A percentile compares a stretch with the other conserved stretches of the same genome.
These are phyloP conservation scores for Fusarium buharicum DNA, from an alignment of 2,329 filamentous ascomycete species.

Conservation along the genomic window DNA sequence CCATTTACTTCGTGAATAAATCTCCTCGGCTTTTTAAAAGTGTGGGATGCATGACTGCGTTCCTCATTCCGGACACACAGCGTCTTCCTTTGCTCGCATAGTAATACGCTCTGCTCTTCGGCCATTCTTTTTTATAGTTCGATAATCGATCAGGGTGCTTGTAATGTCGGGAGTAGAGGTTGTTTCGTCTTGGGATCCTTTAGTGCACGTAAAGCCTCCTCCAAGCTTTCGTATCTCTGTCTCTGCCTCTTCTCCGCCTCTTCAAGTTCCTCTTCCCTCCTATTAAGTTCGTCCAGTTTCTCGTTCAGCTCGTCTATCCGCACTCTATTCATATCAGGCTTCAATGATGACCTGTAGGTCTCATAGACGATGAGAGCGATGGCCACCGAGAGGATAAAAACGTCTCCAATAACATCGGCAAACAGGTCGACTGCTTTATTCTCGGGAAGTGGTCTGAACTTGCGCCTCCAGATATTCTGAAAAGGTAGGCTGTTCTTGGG, in stretches of 20 bases:
- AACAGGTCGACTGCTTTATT: constrained; percentile 73
- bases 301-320: constrained; percentile 62
- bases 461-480: constrained; percentile 69
- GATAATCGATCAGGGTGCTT: constrained; percentile 27
- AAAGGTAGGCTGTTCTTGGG: constrained; percentile 47
- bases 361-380: constrained; percentile 69
- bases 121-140: background rate
- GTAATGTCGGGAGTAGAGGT: constrained; percentile 59
- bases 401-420: constrained; percentile 72
- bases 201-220: constrained; percentile 62
- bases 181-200: constrained; percentile 68
- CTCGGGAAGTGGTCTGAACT: constrained; percentile 71
- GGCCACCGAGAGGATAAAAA: constrained; percentile 70
- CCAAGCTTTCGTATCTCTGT: constrained; percentile 62
- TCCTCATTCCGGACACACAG: constrained; percentile 1
- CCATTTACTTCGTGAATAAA: constrained; percentile 1
- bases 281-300: constrained; percentile 61
- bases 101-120: background rate
- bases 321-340: constrained; percentile 68
- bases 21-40: background rate
- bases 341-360: constrained; percentile 67
- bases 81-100: background rate
- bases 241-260: constrained; percentile 57
- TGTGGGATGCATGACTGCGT: background rate
- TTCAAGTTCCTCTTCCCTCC: constrained; percentile 61